Evolutionary conservation across 2,329 filamentous ascomycete species (phyloP), one percentile per base, ranked within the genome.

Genomic region (Chaetomiaceae sp.): DNA sequence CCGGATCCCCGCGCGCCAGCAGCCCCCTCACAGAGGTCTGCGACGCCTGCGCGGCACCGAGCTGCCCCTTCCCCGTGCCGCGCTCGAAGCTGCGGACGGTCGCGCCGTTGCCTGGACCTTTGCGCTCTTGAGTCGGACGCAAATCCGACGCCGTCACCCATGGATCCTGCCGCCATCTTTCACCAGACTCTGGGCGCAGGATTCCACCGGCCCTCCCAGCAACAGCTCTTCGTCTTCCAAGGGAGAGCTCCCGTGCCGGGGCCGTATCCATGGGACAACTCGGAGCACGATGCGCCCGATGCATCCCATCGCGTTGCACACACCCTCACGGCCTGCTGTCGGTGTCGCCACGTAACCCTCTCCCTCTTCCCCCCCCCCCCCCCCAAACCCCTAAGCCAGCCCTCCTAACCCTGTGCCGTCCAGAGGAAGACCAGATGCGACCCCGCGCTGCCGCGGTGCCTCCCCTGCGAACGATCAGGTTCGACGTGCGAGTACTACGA

Each of bases 351-450:
- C 74, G 86, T 88, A 69, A 63, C 74, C 65, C 56, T 24, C 34
- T 47, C 12, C 14, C n/a, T 9, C 6, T 7, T 2, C 17, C n/a
- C 10, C 2, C 18, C 12, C 24, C 24, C 20, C 20, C 30, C 4
- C 12, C 29, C 29, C 15, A 14, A n/a, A n/a, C n/a, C 29, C 9
- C 29, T n/a, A 15, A 7, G 7, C 29, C 29, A 32, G 7, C 6
- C 14, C 20, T 27, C 9, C 40, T 44, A 24, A 44, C 36, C 15
- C 15, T 26, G n/a, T 26, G 22, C 22, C n/a, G n/a, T 42, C 10
- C 48, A 95, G 90, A 83, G 91, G 60, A 98, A 98, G 74, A 97
- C 91, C 30, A 78, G 89, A 73, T 98, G 93, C 72, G 93, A 97
- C 68, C 87, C 93, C 4, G 87, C 86, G 12, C 78, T 98, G 18